Evolutionary conservation across 305 asterid species (phyloP).

Genomic region (Rubia tinctorum): DNA sequence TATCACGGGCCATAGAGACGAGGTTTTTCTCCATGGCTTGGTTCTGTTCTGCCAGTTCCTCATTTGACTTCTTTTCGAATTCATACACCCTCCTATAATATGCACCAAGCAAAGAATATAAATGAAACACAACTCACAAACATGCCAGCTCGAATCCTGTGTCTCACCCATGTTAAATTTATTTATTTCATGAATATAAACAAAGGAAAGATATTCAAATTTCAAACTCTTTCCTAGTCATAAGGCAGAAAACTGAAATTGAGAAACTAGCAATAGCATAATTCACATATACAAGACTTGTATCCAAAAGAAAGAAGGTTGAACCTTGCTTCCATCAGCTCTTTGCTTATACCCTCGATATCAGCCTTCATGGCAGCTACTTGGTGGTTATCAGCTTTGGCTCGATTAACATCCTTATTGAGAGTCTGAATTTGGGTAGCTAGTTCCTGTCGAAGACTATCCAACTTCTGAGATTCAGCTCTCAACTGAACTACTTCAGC

Average conservation of each 20-base stretch:
- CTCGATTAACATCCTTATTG: conserved; percentile 55
- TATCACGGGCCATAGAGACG: conserved; percentile 83
- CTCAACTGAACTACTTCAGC: conserved; percentile 59
- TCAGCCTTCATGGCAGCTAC: conserved; percentile 55
- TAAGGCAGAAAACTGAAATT: background rate
- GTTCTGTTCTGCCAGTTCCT: conserved; percentile 66
- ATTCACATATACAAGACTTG: background rate
- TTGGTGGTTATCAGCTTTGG: conserved; percentile 64
- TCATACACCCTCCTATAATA: conserved; percentile 43
- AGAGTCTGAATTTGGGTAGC: conserved; percentile 57
- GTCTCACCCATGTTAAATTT: background rate
- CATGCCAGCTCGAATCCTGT: background rate
- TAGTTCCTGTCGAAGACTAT: conserved; percentile 51
- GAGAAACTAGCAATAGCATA: background rate
- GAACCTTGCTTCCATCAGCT: conserved; percentile 71
- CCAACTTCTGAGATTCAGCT: conserved; percentile 65
- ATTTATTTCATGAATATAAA: background rate
- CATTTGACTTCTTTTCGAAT: conserved; percentile 73
- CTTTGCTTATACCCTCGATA: conserved; percentile 65
- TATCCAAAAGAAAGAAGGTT: background rate
- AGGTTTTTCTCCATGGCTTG: conserved; percentile 71
- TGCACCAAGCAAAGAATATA: conserved; percentile 13
- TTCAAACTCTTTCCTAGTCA: background rate
- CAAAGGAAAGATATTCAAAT: background rate
- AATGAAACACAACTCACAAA: background rate